A percentile compares a stretch with the other conserved stretches of the same genome.
Evolutionary conservation across 495 filamentous ascomycete genomes (phyloP).

Genomic region (Trichoderma virens): DNA sequence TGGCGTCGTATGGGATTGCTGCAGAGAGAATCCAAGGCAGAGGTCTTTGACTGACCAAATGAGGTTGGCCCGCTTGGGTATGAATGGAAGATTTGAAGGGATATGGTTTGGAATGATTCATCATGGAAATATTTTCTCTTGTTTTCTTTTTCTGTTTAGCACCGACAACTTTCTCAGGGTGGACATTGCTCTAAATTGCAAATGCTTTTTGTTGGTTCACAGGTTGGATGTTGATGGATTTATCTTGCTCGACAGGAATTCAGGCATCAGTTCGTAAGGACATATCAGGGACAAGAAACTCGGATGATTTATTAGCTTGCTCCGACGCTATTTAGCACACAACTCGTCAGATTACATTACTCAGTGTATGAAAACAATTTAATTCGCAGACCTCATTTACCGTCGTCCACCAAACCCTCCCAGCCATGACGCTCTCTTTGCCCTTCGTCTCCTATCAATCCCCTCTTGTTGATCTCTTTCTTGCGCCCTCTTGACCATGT

Average conservation of each 20-base stretch:
- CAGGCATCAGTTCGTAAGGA: not conserved
- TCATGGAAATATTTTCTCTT: not conserved
- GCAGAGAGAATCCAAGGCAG: not conserved
- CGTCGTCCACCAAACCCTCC: not conserved
- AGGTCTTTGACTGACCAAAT: not conserved
- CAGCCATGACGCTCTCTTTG: conserved; percentile 15
- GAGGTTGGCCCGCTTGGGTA: not conserved
- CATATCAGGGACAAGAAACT: not conserved
- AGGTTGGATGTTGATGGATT: not conserved
- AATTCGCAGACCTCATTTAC: not conserved
- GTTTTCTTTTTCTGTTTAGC: not conserved
- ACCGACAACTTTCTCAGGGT: not conserved
- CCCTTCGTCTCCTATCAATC: conserved; percentile 11
- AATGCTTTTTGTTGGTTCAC: not conserved
- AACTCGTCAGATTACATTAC: not conserved
- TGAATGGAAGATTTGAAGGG: too few species aligned
- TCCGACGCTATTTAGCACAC: not conserved
- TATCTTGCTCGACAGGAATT: not conserved
- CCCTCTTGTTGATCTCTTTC: conserved; percentile 7
- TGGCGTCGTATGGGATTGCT: conserved; percentile 2
- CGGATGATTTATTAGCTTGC: not conserved
- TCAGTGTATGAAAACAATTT: not conserved
- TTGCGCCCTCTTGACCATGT: conserved; percentile 11
- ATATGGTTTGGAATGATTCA: not conserved
- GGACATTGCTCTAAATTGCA: not conserved